Base-by-base conservation (phyloP, 495 filamentous ascomycete genomes). In the Penicillium ochrochloron region DNA sequence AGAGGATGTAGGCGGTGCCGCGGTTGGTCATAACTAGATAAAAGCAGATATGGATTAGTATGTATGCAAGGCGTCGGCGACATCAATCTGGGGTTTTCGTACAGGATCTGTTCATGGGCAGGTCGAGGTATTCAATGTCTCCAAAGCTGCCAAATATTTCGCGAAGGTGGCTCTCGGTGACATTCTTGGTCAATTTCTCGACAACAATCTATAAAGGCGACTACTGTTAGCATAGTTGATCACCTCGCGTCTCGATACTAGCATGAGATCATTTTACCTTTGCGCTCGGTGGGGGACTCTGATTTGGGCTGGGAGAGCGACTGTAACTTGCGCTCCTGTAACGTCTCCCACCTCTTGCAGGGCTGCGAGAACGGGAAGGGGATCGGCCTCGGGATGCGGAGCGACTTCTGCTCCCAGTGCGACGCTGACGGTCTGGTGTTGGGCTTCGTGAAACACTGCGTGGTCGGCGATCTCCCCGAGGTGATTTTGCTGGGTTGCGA, bases 131-230 rank as follows among this genome's bases (percentile, higher is more conserved):
- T 63, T 89, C 83, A 63, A 99, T 97, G 9, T 86, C 82, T 34
- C 95, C 95, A 77, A 94, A 99, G 42, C 84, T 82, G 19, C 90
- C 90, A 73, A 99, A 99, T 57, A 99, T 97, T 69, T 99, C 95
- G 42, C 85, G 84, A 9, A 99, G 82, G 72, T 98, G 94, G 29
- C 83, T 84, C 67, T 93, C 92, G 57, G 90, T 94, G 66, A 99
- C 88, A 73, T 97, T 99, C 72, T 96, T 97, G 5, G 94, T 96
- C 68, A 99, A 84, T 72, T 95, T 96, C 78, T 99, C 96, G 35
- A 98, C 89, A 17, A 98, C 92, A 63, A 99, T 93, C 92, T 98
- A 41, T 34, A 12, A 9, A 25, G n/a, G 34, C 41, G n/a, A 35
- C 5, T 25, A 15, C 19, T 1, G 8, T 58, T 35, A 58, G 56